These are phyloP conservation scores for Sporothrix curviconia DNA, from an alignment of 2,329 filamentous ascomycete species.

Conservation along the genomic window DNA sequence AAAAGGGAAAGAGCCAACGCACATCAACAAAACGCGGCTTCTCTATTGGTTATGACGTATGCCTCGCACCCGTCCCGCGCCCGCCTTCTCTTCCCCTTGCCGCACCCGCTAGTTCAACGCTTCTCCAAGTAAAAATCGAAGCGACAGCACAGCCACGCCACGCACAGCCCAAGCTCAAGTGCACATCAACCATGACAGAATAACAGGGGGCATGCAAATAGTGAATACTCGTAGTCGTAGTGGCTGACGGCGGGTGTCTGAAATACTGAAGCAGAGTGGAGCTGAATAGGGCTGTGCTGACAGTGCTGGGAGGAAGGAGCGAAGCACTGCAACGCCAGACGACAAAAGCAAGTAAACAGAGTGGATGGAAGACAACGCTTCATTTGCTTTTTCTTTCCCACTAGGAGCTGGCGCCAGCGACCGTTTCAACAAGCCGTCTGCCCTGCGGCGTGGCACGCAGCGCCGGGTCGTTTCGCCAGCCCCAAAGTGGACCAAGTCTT, in stretches of 20 bases:
- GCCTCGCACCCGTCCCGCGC: neutral
- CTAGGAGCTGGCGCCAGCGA: no score
- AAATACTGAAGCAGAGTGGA: neutral
- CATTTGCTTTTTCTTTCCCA: no score
- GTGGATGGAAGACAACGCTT: no score
- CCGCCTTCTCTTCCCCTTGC: neutral
- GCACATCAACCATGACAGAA: neutral
- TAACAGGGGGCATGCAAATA: neutral
- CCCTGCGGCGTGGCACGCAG: conserved; percentile 1
- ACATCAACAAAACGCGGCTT: neutral
- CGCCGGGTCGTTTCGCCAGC: conserved; percentile 2
- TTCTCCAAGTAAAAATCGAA: neutral
- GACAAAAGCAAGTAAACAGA: no score
- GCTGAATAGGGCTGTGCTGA: conserved; percentile 8
- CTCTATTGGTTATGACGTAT: conserved; percentile 2
- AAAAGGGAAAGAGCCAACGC: neutral
- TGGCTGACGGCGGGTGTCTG: neutral
- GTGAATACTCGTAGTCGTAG: neutral
- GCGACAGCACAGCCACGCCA: conserved; percentile 4
- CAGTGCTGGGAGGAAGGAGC: neutral
- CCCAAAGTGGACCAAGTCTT: conserved; percentile 2
- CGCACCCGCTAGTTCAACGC: neutral
- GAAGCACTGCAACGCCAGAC: neutral
- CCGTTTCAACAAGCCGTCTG: conserved; percentile 1
- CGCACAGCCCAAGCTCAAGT: neutral